Conservation (phyloP, 176 grass and related monocot species). For the Poa pratensis region DNA sequence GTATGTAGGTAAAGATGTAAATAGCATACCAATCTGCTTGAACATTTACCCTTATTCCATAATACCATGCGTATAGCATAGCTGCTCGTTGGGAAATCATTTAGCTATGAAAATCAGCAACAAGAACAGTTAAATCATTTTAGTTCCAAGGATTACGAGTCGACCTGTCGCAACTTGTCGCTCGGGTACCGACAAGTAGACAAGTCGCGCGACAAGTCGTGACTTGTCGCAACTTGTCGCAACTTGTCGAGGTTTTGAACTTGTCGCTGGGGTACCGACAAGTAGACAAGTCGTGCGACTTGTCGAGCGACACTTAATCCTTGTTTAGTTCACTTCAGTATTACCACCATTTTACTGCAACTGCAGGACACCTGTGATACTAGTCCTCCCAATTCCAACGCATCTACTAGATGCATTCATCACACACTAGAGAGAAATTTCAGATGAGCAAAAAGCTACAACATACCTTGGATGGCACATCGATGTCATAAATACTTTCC, state of each 20-base stretch:
- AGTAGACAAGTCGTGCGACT: no score
- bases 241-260: no score
- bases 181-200: no score
- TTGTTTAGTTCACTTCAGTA: neutral
- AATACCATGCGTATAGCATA: neutral
- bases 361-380: neutral
- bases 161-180: no score
- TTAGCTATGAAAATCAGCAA: constrained; percentile 22
- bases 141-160: no score
- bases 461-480: constrained; percentile 18
- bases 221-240: no score
- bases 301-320: no score
- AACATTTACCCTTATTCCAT: neutral
- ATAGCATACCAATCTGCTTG: neutral
- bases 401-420: neutral
- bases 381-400: neutral
- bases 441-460: neutral
- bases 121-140: neutral
- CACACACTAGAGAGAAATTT: neutral
- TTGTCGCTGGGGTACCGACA: no score
- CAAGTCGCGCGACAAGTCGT: no score
- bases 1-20: neutral
- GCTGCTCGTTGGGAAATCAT: neutral
- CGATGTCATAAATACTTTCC: constrained; percentile 14
- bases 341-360: neutral